Conservation (phyloP, 225 moss, liverwort and hornwort species). For the Rhytidiadelphus loreus region DNA sequence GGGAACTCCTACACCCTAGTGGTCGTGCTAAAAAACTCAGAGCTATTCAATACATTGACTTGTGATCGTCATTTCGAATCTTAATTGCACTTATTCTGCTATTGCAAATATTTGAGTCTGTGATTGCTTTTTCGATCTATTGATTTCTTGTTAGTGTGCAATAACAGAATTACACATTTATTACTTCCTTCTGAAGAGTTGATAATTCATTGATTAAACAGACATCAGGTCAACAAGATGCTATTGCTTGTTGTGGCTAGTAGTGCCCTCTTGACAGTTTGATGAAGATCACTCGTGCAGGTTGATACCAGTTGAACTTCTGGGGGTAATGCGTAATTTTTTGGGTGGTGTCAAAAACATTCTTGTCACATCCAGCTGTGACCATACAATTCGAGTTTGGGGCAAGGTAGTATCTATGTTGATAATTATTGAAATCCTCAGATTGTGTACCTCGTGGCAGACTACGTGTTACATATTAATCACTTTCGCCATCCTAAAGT, state of each 20-base stretch:
- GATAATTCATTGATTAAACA: neutral
- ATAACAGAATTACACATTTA: neutral
- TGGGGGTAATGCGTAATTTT: conserved; percentile 36
- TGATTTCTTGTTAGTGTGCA: neutral
- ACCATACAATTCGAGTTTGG: conserved; percentile 71
- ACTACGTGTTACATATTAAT: neutral
- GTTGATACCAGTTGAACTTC: conserved; percentile 41
- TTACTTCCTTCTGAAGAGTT: neutral
- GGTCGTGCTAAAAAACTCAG: neutral
- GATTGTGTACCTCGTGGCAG: neutral
- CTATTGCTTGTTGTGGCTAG: neutral
- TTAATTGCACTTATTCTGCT: neutral
- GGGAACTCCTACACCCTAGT: neutral
- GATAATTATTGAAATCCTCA: neutral
- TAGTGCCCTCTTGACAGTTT: neutral
- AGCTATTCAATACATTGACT: neutral
- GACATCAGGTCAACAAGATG: neutral
- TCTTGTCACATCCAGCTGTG: conserved; percentile 64
- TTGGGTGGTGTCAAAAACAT: conserved; percentile 34
- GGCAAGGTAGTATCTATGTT: conserved; percentile 30
- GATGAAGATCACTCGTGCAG: conserved; percentile 13
- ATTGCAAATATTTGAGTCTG: neutral
- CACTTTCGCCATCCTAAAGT: neutral
- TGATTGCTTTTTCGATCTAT: neutral
- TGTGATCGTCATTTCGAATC: neutral